Evolutionary conservation across 2,329 filamentous ascomycete species (phyloP).

Genomic region (Epichloe festucae): DNA sequence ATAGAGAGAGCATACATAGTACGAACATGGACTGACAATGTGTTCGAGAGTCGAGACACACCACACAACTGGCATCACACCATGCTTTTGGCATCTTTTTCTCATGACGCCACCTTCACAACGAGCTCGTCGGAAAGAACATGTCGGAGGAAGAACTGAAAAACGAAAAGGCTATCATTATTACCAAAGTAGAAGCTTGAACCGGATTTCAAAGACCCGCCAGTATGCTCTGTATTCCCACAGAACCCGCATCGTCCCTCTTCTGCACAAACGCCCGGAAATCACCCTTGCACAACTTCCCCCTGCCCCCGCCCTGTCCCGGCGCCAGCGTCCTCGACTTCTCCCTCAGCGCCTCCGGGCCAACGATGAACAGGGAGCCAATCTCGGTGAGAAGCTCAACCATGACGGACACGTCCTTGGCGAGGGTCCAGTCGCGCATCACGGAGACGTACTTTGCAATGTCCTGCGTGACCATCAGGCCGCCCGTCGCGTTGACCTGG

Average conservation of each 20-base stretch:
- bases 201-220: slow-evolving; percentile 39
- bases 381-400: slow-evolving; percentile 88
- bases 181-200: background rate
- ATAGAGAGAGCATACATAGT: no score
- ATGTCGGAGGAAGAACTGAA: background rate
- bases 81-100: no score
- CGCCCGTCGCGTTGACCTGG: slow-evolving; percentile 82
- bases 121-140: background rate
- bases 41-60: no score
- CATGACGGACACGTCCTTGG: slow-evolving; percentile 51
- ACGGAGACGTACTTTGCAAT: slow-evolving; percentile 86
- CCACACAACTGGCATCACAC: no score
- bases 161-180: background rate
- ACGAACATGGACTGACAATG: no score
- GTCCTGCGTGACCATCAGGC: slow-evolving; percentile 90
- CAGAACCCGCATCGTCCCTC: slow-evolving; percentile 69
- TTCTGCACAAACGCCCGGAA: slow-evolving; percentile 75
- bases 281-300: slow-evolving; percentile 51
- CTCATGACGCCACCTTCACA: background rate
- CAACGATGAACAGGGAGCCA: slow-evolving; percentile 90
- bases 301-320: slow-evolving; percentile 32
- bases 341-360: slow-evolving; percentile 63
- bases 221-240: slow-evolving; percentile 73
- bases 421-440: slow-evolving; percentile 67
- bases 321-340: slow-evolving; percentile 47